phyloP scores from a whole-genome alignment of 345 rosid genomes.

The Carallia brachiata region DNA sequence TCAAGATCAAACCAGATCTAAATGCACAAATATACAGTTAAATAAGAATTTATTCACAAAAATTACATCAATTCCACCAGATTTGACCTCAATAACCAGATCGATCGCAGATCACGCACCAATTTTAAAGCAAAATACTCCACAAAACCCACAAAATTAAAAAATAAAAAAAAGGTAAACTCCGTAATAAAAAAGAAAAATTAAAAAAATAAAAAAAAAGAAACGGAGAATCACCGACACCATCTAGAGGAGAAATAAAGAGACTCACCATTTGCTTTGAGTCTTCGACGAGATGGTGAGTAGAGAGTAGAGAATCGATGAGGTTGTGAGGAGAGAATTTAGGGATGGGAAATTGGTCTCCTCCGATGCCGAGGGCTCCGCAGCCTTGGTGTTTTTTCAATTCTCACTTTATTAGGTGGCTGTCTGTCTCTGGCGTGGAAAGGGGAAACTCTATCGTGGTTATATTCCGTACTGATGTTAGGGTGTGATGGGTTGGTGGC shows the following conservation, averaged over 20 bases:
- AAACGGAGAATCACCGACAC: neutral
- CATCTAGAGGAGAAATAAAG: neutral
- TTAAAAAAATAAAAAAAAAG: neutral
- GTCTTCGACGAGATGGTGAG: neutral
- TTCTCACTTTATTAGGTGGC: slow-evolving; percentile 13
- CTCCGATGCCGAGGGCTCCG: slow-evolving; percentile 15
- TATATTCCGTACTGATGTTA: too few species aligned
- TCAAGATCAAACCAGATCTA: slow-evolving; percentile 17
- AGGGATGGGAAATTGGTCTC: slow-evolving; percentile 3
- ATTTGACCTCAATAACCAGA: neutral
- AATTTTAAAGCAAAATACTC: neutral
- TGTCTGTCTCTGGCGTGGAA: neutral
- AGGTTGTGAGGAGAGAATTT: neutral
- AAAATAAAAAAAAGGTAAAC: too few species aligned
- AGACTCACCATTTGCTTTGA: slow-evolving; percentile 11
- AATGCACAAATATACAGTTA: neutral
- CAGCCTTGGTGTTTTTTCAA: neutral
- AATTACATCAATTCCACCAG: neutral
- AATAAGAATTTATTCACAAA: neutral
- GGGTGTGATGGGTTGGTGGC: neutral
- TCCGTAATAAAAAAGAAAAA: too few species aligned
- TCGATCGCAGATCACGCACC: slow-evolving; percentile 1
- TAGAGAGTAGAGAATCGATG: neutral
- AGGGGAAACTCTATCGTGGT: neutral
- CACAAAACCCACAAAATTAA: too few species aligned